Conservation (phyloP, 768 basidiomycete genomes). For the Lyophyllum shimeji region DNA sequence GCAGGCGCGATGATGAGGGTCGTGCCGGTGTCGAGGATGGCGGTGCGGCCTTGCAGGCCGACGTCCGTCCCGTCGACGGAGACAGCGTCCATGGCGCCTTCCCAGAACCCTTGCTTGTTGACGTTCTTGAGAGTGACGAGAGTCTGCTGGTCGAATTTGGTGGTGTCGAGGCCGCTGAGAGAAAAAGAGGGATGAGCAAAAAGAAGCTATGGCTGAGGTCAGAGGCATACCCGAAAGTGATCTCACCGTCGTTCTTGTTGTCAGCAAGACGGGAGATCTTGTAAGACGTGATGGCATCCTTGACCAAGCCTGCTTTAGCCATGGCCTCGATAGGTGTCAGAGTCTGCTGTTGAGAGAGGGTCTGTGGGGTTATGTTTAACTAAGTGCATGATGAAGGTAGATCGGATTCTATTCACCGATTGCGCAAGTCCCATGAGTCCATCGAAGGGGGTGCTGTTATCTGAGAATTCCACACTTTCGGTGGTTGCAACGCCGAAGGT, state of each 20-base stretch:
- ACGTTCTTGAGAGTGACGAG: constrained; percentile 63
- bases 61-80: constrained; percentile 55
- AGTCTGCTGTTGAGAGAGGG: constrained; percentile 62
- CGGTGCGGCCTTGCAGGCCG: constrained; percentile 60
- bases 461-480: constrained; percentile 65
- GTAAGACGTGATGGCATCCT: constrained; percentile 70
- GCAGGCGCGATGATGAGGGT: constrained; percentile 50
- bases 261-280: constrained; percentile 78
- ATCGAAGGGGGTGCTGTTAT: constrained; percentile 52
- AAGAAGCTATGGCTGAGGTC: neutral
- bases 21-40: constrained; percentile 69
- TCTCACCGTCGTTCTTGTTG: constrained; percentile 69
- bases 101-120: constrained; percentile 77
- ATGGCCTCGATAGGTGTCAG: constrained; percentile 75
- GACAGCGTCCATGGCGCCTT: constrained; percentile 59
- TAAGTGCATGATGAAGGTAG: neutral
- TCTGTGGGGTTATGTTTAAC: constrained; percentile 28
- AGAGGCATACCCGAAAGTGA: constrained; percentile 67
- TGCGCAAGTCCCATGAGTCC: constrained; percentile 79
- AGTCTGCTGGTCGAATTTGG: constrained; percentile 64
- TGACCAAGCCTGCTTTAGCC: constrained; percentile 53
- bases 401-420: constrained; percentile 43
- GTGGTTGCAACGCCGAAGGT: constrained; percentile 64
- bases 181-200: neutral
- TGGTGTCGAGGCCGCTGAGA: constrained; percentile 55